Evolutionary conservation across 306 rosid species (phyloP).

Genomic region (Herpetospermum pedunculosum): DNA sequence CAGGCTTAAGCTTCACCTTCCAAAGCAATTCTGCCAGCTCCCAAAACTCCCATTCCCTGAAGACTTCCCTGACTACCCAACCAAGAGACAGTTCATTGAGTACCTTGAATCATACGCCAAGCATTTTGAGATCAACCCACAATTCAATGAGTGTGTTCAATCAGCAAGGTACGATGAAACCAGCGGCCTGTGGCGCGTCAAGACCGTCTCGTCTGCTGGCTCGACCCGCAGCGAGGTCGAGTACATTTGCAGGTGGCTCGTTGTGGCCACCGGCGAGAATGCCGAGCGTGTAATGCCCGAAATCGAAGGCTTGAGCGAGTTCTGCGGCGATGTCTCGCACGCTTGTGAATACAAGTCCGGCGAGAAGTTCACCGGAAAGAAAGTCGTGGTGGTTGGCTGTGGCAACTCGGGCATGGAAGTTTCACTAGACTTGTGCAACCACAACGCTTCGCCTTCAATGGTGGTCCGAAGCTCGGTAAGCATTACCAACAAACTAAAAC

Average conservation of each 20-base stretch:
- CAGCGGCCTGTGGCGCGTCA: slow-evolving; percentile 72
- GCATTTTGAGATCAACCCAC: slow-evolving; percentile 59
- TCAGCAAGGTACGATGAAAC: slow-evolving; percentile 62
- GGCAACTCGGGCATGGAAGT: slow-evolving; percentile 73
- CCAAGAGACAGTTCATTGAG: slow-evolving; percentile 60
- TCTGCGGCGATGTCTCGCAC: slow-evolving; percentile 32
- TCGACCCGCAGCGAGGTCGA: slow-evolving; percentile 34
- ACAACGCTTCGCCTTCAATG: slow-evolving; percentile 69
- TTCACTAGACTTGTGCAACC: slow-evolving; percentile 77
- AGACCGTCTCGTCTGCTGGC: slow-evolving; percentile 27
- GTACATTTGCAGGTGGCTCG: slow-evolving; percentile 74
- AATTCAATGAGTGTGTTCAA: slow-evolving; percentile 66
- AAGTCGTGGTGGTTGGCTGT: slow-evolving; percentile 48
- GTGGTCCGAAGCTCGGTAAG: slow-evolving; percentile 84
- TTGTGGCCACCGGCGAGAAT: slow-evolving; percentile 95
- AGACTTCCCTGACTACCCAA: slow-evolving; percentile 76
- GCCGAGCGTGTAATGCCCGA: slow-evolving; percentile 77
- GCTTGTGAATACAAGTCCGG: slow-evolving; percentile 33
- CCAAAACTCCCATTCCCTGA: slow-evolving; percentile 77
- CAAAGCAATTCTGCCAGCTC: slow-evolving; percentile 80
- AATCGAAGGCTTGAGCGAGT: slow-evolving; percentile 50
- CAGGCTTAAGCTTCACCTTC: slow-evolving; percentile 87
- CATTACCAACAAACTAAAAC: not conserved
- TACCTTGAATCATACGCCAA: slow-evolving; percentile 72
- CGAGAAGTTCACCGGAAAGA: slow-evolving; percentile 13